phyloP scores from a whole-genome alignment of 306 rosid genomes.

The Benincasa hispida region DNA sequence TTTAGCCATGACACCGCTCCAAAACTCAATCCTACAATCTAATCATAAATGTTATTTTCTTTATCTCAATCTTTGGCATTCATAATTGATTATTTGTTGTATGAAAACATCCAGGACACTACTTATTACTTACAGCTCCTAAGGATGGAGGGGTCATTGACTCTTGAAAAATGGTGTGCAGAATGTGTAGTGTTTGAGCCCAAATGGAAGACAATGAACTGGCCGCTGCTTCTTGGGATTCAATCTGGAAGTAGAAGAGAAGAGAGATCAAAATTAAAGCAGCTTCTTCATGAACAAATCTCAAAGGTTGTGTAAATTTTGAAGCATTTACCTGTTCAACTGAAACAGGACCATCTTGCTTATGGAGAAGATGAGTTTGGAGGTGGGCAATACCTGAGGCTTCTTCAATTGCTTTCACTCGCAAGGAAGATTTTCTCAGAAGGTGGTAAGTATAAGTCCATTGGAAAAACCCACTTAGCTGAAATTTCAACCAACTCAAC shows the following conservation, averaged over 20 bases:
- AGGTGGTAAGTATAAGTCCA: slow-evolving; percentile 72
- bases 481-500: not conserved
- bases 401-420: slow-evolving; percentile 38
- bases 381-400: slow-evolving; percentile 19
- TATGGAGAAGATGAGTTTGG: slow-evolving; percentile 42
- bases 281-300: too few species aligned
- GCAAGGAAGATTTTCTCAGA: slow-evolving; percentile 27
- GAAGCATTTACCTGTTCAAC: not conserved
- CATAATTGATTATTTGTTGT: not conserved
- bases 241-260: not conserved
- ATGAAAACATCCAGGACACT: not conserved
- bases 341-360: not conserved
- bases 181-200: slow-evolving; percentile 18
- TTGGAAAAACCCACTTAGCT: slow-evolving; percentile 73
- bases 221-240: not conserved
- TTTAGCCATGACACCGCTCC: slow-evolving; percentile 57
- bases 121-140: slow-evolving; percentile 47
- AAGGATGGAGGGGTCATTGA: slow-evolving; percentile 68
- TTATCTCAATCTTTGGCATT: not conserved
- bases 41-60: not conserved
- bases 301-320: not conserved
- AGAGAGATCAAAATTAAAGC: not conserved
- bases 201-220: slow-evolving; percentile 14
- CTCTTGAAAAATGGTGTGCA: slow-evolving; percentile 31
- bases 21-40: slow-evolving; percentile 63